A percentile compares a stretch with the other conserved stretches of the same genome.
phyloP scores from a whole-genome alignment of 306 rosid genomes.

The Casuarina glauca region DNA sequence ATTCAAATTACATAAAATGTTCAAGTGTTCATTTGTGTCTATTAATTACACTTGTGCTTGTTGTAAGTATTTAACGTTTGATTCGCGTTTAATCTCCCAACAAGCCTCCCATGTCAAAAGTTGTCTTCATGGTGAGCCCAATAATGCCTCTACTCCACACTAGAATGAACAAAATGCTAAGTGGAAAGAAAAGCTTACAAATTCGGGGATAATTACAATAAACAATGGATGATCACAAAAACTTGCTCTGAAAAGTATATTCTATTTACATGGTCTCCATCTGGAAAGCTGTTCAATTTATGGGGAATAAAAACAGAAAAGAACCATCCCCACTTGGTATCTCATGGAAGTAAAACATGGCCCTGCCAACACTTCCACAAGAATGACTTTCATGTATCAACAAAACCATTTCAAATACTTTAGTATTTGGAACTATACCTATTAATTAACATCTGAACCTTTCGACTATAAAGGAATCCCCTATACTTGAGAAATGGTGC shows the following conservation, averaged over 20 bases:
- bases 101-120: too few relatives aligned
- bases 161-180: too few relatives aligned
- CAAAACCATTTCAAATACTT: conserved; percentile 31
- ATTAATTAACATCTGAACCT: conserved; percentile 15
- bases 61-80: too few relatives aligned
- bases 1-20: too few relatives aligned
- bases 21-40: too few relatives aligned
- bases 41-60: too few relatives aligned
- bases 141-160: too few relatives aligned
- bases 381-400: conserved; percentile 22
- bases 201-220: not conserved
- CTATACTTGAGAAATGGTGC: not conserved
- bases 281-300: not conserved
- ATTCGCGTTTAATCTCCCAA: too few relatives aligned
- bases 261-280: not conserved
- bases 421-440: conserved; percentile 24
- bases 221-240: not conserved
- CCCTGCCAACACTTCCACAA: conserved; percentile 11
- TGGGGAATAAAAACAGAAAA: not conserved
- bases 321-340: not conserved
- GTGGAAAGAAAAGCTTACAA: not conserved
- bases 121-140: too few relatives aligned
- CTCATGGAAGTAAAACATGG: not conserved
- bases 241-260: not conserved
- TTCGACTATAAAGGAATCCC: conserved; percentile 18